Evolutionary conservation across 2,329 filamentous ascomycete genomes (phyloP).

Genomic region (Zymoseptoria tritici): DNA sequence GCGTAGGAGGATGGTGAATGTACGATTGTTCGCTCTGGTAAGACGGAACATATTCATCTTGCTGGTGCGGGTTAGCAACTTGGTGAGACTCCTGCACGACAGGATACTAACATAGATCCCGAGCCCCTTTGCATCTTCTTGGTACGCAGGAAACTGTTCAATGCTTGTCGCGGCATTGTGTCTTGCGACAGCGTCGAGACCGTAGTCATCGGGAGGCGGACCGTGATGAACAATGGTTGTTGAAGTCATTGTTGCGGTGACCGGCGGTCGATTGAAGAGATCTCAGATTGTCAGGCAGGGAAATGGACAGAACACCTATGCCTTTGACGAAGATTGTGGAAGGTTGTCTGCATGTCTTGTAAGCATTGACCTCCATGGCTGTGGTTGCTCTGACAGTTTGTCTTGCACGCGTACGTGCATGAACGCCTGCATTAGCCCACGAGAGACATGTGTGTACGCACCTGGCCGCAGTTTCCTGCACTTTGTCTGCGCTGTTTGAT

Average conservation of each 20-base stretch:
- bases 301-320: slow-evolving; percentile 4
- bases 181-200: slow-evolving; percentile 36
- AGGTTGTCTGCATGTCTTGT: slow-evolving; percentile 28
- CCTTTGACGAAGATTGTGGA: neutral
- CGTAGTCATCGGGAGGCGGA: slow-evolving; percentile 25
- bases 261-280: slow-evolving; percentile 14
- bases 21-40: slow-evolving; percentile 22
- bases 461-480: slow-evolving; percentile 4
- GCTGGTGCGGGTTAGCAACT: slow-evolving; percentile 17
- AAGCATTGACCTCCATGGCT: slow-evolving; percentile 24
- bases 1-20: slow-evolving; percentile 36
- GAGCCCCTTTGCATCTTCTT: slow-evolving; percentile 28
- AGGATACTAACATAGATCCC: slow-evolving; percentile 26
- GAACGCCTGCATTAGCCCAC: slow-evolving; percentile 4
- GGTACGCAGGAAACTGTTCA: slow-evolving; percentile 27
- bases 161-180: slow-evolving; percentile 33
- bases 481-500: slow-evolving; percentile 21
- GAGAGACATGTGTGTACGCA: neutral
- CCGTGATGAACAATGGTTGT: slow-evolving; percentile 19
- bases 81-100: neutral
- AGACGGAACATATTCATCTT: slow-evolving; percentile 20
- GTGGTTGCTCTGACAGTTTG: slow-evolving; percentile 23
- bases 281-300: slow-evolving; percentile 7
- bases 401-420: slow-evolving; percentile 24
- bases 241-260: slow-evolving; percentile 21